A percentile compares a stretch with the other conserved stretches of the same genome.
Evolutionary conservation across 805 yeast species (phyloP).

Genomic region (Lipomyces lipofer): DNA sequence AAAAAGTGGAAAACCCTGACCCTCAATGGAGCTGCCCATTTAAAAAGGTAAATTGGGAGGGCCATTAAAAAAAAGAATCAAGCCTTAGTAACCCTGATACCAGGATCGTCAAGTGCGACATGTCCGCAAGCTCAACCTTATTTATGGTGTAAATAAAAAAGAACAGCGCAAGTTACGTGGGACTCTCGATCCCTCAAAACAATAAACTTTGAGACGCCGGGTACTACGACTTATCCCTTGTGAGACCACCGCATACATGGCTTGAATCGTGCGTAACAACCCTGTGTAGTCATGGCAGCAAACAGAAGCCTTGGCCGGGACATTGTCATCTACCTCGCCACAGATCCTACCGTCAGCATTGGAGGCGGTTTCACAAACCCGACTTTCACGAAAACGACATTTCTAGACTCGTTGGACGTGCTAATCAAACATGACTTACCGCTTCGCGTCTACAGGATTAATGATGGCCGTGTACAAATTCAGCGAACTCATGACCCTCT

Average conservation of each 20-base stretch:
- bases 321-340: neutral
- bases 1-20: no score
- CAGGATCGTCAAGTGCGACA: no score
- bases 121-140: no score
- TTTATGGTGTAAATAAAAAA: no score
- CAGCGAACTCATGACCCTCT: slow-evolving; percentile 1
- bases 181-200: no score
- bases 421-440: neutral
- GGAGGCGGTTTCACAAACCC: neutral
- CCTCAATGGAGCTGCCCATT: no score
- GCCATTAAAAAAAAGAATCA: no score
- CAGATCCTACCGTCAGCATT: neutral
- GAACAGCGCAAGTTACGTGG: no score
- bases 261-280: neutral
- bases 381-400: slow-evolving; percentile 1
- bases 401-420: neutral
- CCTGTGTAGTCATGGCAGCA: neutral
- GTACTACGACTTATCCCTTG: neutral
- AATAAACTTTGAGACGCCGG: neutral
- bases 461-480: slow-evolving; percentile 1
- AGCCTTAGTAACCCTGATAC: no score
- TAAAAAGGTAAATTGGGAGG: no score
- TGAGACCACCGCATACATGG: neutral
- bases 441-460: neutral
- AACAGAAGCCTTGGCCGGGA: neutral